Percentiles rank a stretch among this genome's conserved stretches.
Evolutionary conservation across 148 eudicot species (phyloP).

Genomic region (Rhododendron kiyosumense): DNA sequence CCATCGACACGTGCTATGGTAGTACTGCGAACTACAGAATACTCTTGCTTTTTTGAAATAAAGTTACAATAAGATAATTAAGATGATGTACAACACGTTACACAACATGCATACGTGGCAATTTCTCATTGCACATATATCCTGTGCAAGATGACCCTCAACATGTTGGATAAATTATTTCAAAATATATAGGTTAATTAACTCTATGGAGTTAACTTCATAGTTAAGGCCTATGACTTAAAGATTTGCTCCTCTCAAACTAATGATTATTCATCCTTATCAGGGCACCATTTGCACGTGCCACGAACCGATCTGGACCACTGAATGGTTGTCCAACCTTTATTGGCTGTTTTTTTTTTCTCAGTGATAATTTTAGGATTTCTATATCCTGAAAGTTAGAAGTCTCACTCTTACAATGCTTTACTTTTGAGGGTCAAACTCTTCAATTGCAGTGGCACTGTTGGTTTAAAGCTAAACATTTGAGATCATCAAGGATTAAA

Average conservation of each 20-base stretch:
- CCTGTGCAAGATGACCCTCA: background rate
- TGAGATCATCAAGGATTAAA: background rate
- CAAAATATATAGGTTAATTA: background rate
- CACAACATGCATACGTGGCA: background rate
- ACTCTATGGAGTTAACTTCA: background rate
- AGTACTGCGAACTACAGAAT: background rate
- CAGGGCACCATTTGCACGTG: background rate
- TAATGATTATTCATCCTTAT: background rate
- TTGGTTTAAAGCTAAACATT: background rate
- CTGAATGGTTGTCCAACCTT: background rate
- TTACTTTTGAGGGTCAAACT: background rate
- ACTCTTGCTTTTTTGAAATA: background rate
- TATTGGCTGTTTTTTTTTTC: background rate
- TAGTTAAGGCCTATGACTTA: background rate
- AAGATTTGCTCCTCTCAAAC: background rate
- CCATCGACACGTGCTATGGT: background rate
- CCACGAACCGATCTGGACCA: background rate
- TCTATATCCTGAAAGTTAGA: background rate
- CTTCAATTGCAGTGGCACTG: background rate
- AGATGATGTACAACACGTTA: background rate
- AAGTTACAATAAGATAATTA: background rate
- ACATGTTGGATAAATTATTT: background rate
- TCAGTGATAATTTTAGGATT: background rate
- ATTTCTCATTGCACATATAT: background rate
- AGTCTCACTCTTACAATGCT: background rate